Conservation (phyloP, 331 rosid species). For the Malus hybrid region DNA sequence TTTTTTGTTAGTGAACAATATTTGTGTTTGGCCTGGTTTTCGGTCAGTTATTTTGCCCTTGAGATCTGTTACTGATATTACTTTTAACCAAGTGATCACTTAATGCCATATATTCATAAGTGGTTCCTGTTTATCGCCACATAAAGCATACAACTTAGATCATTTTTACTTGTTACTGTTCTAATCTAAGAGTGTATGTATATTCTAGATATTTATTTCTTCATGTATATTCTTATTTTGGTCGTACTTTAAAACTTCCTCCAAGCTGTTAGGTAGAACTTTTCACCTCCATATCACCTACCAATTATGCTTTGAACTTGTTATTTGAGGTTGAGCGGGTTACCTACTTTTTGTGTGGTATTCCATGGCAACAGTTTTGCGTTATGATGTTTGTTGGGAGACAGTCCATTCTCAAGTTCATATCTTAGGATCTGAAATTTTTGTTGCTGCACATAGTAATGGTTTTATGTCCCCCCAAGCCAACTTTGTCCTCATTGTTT, state of each 20-base stretch:
- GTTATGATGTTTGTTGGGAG: not conserved
- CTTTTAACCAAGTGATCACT: not conserved
- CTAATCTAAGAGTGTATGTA: not conserved
- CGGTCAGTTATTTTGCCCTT: not conserved
- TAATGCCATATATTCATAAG: not conserved
- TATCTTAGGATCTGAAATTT: not conserved
- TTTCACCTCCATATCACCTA: not conserved
- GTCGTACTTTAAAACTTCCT: not conserved
- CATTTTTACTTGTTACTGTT: not conserved
- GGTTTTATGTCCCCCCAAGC: not conserved
- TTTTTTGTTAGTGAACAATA: not conserved
- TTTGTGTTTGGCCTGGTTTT: not conserved
- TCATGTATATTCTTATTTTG: not conserved
- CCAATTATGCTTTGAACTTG: not conserved
- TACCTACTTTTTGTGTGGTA: not conserved
- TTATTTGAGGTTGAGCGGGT: not conserved
- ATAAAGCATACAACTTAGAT: not conserved
- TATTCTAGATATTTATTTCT: not conserved
- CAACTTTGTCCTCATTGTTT: constrained; percentile 14
- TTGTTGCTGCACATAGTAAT: constrained; percentile 1
- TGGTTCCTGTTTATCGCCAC: not conserved
- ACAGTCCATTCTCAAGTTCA: no score
- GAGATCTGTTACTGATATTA: not conserved
- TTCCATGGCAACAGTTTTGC: not conserved
- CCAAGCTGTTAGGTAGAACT: not conserved